Conservation (phyloP, 2,329 filamentous ascomycete species). For the Microsporum ferrugineum region DNA sequence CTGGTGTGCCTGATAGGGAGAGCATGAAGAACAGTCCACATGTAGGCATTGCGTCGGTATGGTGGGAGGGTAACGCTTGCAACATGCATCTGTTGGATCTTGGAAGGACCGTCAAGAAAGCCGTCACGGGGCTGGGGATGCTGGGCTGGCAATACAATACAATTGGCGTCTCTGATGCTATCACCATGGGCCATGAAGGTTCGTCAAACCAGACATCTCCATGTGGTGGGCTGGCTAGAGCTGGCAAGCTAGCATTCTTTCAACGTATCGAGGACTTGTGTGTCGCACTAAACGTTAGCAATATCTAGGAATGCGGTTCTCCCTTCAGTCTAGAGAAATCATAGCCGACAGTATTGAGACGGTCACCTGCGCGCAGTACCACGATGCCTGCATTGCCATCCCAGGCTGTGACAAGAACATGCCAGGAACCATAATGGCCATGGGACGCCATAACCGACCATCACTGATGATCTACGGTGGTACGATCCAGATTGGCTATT, state of each 20-base stretch:
- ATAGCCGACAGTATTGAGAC: conserved; percentile 93
- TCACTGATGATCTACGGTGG: conserved; percentile 95
- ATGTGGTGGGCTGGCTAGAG: not conserved
- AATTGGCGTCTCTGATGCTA: conserved; percentile 78
- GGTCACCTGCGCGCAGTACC: conserved; percentile 79
- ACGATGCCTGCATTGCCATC: conserved; percentile 87
- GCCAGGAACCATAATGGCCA: conserved; percentile 84
- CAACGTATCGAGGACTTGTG: not conserved
- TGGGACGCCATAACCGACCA: conserved; percentile 80
- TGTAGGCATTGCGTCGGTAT: conserved; percentile 80
- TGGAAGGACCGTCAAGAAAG: conserved; percentile 74
- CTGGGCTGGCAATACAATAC: conserved; percentile 92
- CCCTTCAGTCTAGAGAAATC: conserved; percentile 77
- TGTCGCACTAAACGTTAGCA: not conserved
- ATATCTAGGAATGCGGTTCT: conserved; percentile 73
- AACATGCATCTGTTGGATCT: conserved; percentile 72
- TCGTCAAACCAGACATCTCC: conserved; percentile 15
- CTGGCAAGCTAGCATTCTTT: not conserved
- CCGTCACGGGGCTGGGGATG: conserved; percentile 72
- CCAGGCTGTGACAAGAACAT: conserved; percentile 97
- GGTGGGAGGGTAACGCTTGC: conserved; percentile 97
- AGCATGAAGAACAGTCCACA: conserved; percentile 86
- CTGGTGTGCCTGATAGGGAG: conserved; percentile 70
- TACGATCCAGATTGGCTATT: conserved; percentile 79
- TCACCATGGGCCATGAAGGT: conserved; percentile 93